Base-by-base conservation (phyloP, 2,329 filamentous ascomycete species). In the Penicillium freii region DNA sequence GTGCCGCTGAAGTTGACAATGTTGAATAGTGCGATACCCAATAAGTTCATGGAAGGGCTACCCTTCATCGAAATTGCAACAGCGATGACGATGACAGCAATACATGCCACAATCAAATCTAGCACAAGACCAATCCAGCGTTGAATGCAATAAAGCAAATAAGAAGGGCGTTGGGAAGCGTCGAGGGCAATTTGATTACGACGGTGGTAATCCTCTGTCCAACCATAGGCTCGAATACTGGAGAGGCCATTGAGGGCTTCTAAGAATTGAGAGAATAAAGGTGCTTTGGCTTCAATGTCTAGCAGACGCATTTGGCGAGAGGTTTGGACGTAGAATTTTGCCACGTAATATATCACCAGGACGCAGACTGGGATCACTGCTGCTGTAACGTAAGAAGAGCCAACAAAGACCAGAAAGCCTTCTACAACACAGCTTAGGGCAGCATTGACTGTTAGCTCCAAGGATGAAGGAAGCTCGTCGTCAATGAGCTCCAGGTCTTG, bases 201-300 rank as follows among this genome's bases (percentile, higher is more conserved):
- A 13, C 74, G 61, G 0, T 72, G 68, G 33, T 79, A 74, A 1
- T 72, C 66, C 4, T 67, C 63, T 9, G 72, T 71, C 81, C 81
- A 83, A 1, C 76, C 77, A 53, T 82, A 83, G 0, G 82, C 77
- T 9, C 81, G 78, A 36, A 85, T 78, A 0, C 80, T 83, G 0
- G 75, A 60, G 0, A 84, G 62, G 0, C 81, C 81, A 9, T 73
- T 69, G 0, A 82, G 62, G 0, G 79, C 80, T 54, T 84, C 82
- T 9, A 56, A 15, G 17, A 48, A 51, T 3, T 61, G 57, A 23
- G 60, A 65, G 17, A 85, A 70, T 0, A 56, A 13, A 17, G 82
- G 82, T 1, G 78, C 78, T 60, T 85, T 84, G 2, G 80, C 77
- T 63, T 86, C 83, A 0, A 86, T 75, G 51, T 85, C 83, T 13